Base-by-base conservation (phyloP, 805 yeast genomes). In the Saccharomyces paradoxus region DNA sequence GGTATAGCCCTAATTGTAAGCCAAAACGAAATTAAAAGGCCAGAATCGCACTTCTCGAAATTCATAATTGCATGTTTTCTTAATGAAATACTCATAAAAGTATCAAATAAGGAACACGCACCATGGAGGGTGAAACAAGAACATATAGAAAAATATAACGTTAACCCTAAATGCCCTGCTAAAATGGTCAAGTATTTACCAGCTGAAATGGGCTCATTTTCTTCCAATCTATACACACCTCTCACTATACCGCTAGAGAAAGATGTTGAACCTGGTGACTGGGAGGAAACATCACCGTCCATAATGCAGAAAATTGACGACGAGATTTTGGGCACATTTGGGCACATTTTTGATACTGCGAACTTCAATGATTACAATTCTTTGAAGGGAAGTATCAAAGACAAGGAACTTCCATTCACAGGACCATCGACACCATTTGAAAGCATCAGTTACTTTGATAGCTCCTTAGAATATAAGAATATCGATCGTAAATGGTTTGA, bases 41-140 rank as follows among this genome's bases (percentile, higher is more conserved):
- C 91, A 65, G 77, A 97, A 56, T 85, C 86, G 57, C 78, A 86
- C 52, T 91, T 90, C 72, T 90, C 97, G 9, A 94, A 92, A 69
- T 85, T 91, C 81, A 79, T 87, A 52, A 86, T 94, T 41, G 87
- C 91, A 68, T 85, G 96, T 17, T 84, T 94, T 67, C 78, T 91
- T 66, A 87, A 91, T 70, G 78, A 87, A 67, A 79, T 77, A 53
- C 41, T 73, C 62, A 78, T 89, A 66, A 77, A 86, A 8, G 81
- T 96, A 54, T 87, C 91, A 1, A 79, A 84, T 53, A 88, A 87
- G 76, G 76, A 84, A 46, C 97, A 98, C 2, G 92, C 97, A 2
- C 98, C 98, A 2, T 94, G 98, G 98, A 82, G 91, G 22, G 94
- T 94, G n/a, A 87, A 84, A 65, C 82, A 81, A 27, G 83, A 84